Percentiles rank a stretch among this genome's conserved stretches.
phyloP scores from a whole-genome alignment of 495 filamentous ascomycete genomes.

The Penicillium cinerascens region DNA sequence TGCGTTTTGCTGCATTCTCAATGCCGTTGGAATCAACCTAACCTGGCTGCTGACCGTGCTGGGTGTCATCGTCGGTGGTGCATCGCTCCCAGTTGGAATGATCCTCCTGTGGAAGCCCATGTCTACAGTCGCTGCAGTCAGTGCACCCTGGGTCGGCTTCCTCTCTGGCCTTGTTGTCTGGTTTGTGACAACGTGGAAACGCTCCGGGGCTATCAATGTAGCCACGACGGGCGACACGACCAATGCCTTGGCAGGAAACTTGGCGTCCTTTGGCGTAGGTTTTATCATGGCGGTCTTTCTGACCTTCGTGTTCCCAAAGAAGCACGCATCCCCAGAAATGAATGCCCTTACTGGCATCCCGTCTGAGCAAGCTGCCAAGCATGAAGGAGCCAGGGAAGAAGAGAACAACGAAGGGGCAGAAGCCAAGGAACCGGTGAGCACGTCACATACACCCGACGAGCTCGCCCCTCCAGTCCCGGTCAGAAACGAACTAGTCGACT shows the following conservation, averaged over 20 bases:
- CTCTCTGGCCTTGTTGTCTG: conserved; percentile 28
- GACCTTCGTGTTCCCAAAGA: conserved; percentile 31
- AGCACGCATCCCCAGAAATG: conserved; percentile 12
- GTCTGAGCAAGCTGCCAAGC: neutral
- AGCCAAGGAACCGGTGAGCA: neutral
- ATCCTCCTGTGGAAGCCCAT: conserved; percentile 38
- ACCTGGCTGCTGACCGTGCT: conserved; percentile 46
- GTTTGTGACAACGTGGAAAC: conserved; percentile 33
- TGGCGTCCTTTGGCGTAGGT: conserved; percentile 33
- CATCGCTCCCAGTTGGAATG: conserved; percentile 35
- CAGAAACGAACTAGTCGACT: conserved; percentile 38
- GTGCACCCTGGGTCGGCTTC: conserved; percentile 31
- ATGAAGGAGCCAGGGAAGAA: too few species aligned
- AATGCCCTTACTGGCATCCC: neutral
- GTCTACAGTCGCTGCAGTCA: conserved; percentile 31
- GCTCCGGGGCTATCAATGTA: conserved; percentile 29
- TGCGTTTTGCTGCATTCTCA: conserved; percentile 41
- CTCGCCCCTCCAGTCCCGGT: neutral
- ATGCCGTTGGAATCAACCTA: conserved; percentile 40
- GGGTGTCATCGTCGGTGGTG: conserved; percentile 45
- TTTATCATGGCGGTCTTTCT: conserved; percentile 32
- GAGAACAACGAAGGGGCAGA: neutral
- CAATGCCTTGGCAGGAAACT: conserved; percentile 39
- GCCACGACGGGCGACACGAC: conserved; percentile 33
- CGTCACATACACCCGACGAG: neutral